Conservation (phyloP, 2,329 filamentous ascomycete species). For the Byssothecium circinans region DNA sequence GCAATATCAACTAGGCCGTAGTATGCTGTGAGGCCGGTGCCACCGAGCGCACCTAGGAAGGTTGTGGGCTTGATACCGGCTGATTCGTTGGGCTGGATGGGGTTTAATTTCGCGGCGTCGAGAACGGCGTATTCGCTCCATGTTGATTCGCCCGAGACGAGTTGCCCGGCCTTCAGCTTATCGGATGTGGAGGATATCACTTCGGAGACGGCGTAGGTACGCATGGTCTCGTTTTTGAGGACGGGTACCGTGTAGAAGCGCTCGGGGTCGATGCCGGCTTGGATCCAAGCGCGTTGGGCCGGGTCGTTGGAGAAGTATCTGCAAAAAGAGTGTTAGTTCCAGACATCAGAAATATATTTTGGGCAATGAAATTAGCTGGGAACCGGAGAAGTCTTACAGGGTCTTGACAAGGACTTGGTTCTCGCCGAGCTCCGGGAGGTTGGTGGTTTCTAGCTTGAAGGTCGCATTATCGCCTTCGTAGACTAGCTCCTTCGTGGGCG, state of each 20-base stretch:
- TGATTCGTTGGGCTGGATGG: constrained; percentile 33
- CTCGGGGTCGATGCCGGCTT: constrained; percentile 42
- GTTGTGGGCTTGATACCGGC: constrained; percentile 47
- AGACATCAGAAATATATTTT: background rate
- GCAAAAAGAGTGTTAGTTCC: background rate
- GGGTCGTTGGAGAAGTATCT: constrained; percentile 54
- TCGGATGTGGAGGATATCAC: constrained; percentile 61
- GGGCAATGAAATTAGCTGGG: no score
- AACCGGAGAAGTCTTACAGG: constrained; percentile 39
- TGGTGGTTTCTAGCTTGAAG: constrained; percentile 43
- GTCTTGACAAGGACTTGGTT: constrained; percentile 52
- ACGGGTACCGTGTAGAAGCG: constrained; percentile 54
- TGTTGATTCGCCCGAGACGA: constrained; percentile 57
- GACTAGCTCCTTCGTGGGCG: constrained; percentile 40
- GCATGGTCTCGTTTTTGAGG: constrained; percentile 58
- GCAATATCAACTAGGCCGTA: constrained; percentile 71
- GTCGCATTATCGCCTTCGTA: constrained; percentile 43
- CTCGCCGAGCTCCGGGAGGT: constrained; percentile 40
- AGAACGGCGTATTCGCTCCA: constrained; percentile 69
- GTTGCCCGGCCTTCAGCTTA: constrained; percentile 58
- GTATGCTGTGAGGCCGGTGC: constrained; percentile 69
- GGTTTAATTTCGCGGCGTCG: constrained; percentile 35
- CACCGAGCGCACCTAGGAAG: constrained; percentile 52
- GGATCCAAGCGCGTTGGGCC: constrained; percentile 56
- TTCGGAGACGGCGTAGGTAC: constrained; percentile 61